Base-by-base conservation (phyloP, 1,284 basidiomycete genomes). In the Gymnopus androsaceus region DNA sequence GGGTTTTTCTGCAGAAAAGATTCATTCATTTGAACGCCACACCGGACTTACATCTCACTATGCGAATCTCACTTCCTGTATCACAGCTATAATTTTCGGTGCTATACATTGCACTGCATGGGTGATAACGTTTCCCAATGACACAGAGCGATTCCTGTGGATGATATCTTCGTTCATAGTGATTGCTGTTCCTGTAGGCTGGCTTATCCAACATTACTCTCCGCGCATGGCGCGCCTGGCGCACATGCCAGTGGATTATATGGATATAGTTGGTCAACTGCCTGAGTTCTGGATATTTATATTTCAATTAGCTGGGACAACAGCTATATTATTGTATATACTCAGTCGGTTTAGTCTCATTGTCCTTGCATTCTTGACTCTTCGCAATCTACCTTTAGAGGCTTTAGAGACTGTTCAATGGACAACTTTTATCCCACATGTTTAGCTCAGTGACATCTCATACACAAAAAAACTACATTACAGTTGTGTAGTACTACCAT, bases 71-170 rank as follows among this genome's bases (percentile, higher is more conserved):
- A 25, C 9, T 7, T 21, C 23, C 6, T 42, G 19, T 25, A 19
- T n/a, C 3, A 21, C 40, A 21, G 47, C 30, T 21, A 23, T 36
- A 11, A 21, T 49, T 36, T 64, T 64, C 37, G 47, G 47, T 15
- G 47, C 31, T n/a, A 36, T 49, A 15, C 47, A 49, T 25, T 27
- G 31, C 9, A 36, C 19, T 14, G 47, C 31, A 3, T 49, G 47
- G 47, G 12, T 9, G 3, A 23, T 23, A 8, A 15, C 25, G 33
- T 49, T 49, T 21, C 33, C 47, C 11, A 49, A 17, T 19, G 23
- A 21, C 6, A 5, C 30, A 4, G 47, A 49, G 31, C 17, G n/a
- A 25, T 5, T 49, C 8, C 31, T 49, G 11, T 49, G 47, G 47
- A 4, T 21, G 30, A 19, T 19, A 6, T 36, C 28, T 9, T 33